Base-by-base conservation (phyloP, 352 stramenopile genomes). In the Phytophthora hibernalis region DNA sequence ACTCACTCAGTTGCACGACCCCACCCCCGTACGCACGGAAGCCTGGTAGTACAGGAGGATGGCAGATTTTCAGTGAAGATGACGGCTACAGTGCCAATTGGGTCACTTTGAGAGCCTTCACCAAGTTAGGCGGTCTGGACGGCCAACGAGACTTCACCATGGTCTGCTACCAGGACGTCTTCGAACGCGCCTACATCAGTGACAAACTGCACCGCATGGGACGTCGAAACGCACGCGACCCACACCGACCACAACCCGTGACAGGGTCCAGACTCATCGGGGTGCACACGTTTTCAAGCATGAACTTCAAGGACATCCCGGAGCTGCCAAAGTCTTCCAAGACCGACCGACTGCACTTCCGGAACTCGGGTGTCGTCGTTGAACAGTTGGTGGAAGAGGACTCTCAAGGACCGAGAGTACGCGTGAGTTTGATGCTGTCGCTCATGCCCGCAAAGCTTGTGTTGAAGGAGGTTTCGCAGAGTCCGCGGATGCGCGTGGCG, bases 221-320 rank as follows among this genome's bases (percentile, higher is more conserved):
- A 3, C 53, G 62, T 2, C 67, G 65, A 8, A 53, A 35, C 1
- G 56, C 71, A 1, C 38, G 63, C 7, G 71, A 83, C 21, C 54
- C 53, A 20, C 47, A 62, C n/a, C 40, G 47, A 40, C 53, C 22
- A 35, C 54, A 61, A 35, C 57, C 57, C 2, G 52, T 61, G 6
- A 72, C 59, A 15, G 55, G 42, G 6, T 70, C 66, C 1, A 50
- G 57, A 45, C 54, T 90, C 21, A 57, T 90, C 11, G 82, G 82
- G 24, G 77, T 90, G 11, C 80, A 90, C 61, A 78, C 72, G 24
- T 61, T 87, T 35, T 77, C 76, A 12, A 88, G 78, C 43, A 82
- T 90, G 67, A 89, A 89, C 63, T 90, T 90, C 28, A 79, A 77
- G 51, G 80, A 89, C 45, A 77, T 90, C 18, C 82, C 82, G 0